These are phyloP conservation scores for Aurantiochytrium sp. DNA, from an alignment of 108 stramenopile species.

Conservation along the genomic window DNA sequence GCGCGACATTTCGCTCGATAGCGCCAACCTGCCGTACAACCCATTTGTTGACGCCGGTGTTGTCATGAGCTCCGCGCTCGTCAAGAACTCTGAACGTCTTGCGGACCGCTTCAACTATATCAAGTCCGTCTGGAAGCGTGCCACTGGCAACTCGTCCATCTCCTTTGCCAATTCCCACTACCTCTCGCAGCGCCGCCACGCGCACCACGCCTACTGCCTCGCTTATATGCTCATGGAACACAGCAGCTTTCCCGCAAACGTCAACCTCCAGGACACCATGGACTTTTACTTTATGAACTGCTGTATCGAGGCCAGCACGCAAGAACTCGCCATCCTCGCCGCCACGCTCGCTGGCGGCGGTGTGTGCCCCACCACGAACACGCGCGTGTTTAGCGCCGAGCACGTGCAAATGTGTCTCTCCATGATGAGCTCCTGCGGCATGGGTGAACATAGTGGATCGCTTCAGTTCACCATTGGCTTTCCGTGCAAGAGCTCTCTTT, in stretches of 20 bases:
- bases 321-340: slow-evolving; percentile 15
- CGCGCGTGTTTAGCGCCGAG: not conserved
- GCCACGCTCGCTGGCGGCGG: slow-evolving; percentile 19
- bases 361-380: slow-evolving; percentile 10
- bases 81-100: not conserved
- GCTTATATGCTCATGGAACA: not conserved
- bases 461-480: not conserved
- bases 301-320: slow-evolving; percentile 4
- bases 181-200: not conserved
- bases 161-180: not conserved
- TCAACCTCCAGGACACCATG: slow-evolving; percentile 6
- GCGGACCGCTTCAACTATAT: slow-evolving; percentile 6
- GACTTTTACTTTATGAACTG: not conserved
- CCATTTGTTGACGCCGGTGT: not conserved
- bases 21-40: not conserved
- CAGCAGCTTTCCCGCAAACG: not conserved
- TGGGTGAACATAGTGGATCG: not conserved
- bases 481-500: not conserved
- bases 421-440: slow-evolving; percentile 23
- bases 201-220: not conserved
- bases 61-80: not conserved
- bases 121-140: not conserved
- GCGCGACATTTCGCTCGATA: not conserved
- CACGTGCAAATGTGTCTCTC: not conserved
- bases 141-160: not conserved